Evolutionary conservation across 345 rosid species (phyloP), one percentile per base, ranked within the genome.

Genomic region (Eutrema yunnanense): DNA sequence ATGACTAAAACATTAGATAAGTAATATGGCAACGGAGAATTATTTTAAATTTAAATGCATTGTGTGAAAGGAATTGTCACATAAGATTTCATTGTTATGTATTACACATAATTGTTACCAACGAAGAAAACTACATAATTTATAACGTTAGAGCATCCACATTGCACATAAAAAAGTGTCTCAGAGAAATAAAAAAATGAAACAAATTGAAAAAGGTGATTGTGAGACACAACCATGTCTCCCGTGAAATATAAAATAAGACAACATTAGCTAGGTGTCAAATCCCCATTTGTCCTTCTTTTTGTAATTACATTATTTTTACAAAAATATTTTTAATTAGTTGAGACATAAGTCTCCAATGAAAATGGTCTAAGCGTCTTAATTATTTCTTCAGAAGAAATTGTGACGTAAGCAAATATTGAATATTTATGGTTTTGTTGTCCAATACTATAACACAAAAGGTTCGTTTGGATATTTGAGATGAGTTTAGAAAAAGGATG

Each of bases 401-500:
- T 12, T 42, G 34, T 61, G 73, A 74, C 73, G 63, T 19, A 52
- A 68, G 55, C 27, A 52, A 67, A 68, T 37, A 46, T 37, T 58
- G 78, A 74, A 12, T 32, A 32, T 32, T 14, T 61, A 26, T 34
- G 40, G 43, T 61, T 36, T 61, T 61, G 65, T 60, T 61, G 64
- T 67, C 12, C 62, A 67, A 34, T 67, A 0, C 22, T 1, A 59
- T 5, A 44, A 67, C 56, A 60, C 40, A 52, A 74, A 51, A 59
- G 34, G 30, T 60, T 67, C 0, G 16, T 49, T 65, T 73, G 65
- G 71, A 55, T 36, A 11, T 22, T 40, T 19, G 38, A 58, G 60
- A 74, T 48, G 78, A 48, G 78, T 51, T 67, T 74, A 57, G 11
- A 11, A 62, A 76, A 70, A 55, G 14, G 13, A 32, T 70, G 80